phyloP scores from a whole-genome alignment of 2,329 filamentous ascomycete species.

The Hypocrella siamensis region DNA sequence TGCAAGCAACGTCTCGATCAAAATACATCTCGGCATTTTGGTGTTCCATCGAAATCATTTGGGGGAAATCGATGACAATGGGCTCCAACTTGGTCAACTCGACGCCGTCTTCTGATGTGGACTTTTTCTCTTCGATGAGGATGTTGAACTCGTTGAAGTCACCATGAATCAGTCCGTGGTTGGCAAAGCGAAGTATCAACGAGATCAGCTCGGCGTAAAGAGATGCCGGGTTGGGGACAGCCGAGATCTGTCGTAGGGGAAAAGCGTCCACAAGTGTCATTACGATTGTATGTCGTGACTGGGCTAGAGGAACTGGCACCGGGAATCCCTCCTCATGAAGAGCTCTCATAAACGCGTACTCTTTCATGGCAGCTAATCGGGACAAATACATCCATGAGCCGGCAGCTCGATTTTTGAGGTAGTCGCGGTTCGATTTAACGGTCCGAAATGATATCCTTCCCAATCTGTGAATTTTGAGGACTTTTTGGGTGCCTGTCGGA shows the following conservation, averaged over 20 bases:
- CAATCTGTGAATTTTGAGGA: conserved; percentile 91
- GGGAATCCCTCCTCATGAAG: conserved; percentile 72
- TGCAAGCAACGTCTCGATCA: conserved; percentile 85
- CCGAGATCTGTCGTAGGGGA: conserved; percentile 75
- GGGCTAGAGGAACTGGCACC: conserved; percentile 74
- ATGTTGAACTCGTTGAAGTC: conserved; percentile 99
- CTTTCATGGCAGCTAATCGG: conserved; percentile 79
- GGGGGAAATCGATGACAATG: conserved; percentile 91
- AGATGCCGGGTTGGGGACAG: conserved; percentile 66
- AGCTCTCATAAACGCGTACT: conserved; percentile 87
- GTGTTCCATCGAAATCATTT: conserved; percentile 95
- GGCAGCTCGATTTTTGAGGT: conserved; percentile 63
- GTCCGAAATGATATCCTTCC: conserved; percentile 94
- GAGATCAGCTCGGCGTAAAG: conserved; percentile 85
- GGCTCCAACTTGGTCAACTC: conserved; percentile 46
- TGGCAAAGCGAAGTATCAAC: conserved; percentile 70
- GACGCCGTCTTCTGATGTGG: conserved; percentile 21
- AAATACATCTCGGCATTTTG: conserved; percentile 94
- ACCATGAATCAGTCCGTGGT: conserved; percentile 83
- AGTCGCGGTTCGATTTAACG: conserved; percentile 91
- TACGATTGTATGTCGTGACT: conserved; percentile 89
- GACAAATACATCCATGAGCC: conserved; percentile 99
- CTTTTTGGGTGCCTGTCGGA: conserved; percentile 56
- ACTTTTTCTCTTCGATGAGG: conserved; percentile 62
- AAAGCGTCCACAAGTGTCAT: conserved; percentile 92